phyloP scores from a whole-genome alignment of 176 grass and related monocot species.

The Lolium multiflorum region DNA sequence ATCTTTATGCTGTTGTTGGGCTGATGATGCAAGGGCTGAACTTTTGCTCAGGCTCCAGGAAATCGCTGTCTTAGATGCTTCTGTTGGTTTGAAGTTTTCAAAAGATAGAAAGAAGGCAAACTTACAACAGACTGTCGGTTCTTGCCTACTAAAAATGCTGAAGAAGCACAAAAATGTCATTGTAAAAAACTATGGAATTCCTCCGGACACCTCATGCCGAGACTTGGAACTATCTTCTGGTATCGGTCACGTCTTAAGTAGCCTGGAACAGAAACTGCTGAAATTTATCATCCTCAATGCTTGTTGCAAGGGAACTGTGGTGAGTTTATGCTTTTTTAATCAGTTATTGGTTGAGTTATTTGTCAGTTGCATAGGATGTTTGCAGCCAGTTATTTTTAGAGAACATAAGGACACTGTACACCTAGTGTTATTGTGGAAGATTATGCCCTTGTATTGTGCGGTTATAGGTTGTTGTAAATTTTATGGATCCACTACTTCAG shows the following conservation, averaged over 20 bases:
- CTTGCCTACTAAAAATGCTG: constrained; percentile 66
- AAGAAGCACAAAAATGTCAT: constrained; percentile 69
- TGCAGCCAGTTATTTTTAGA: not conserved
- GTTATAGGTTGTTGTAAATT: not conserved
- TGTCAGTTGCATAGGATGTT: constrained; percentile 5
- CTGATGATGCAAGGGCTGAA: constrained; percentile 67
- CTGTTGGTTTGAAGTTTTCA: constrained; percentile 41
- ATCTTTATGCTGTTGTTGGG: constrained; percentile 85
- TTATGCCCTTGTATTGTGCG: not conserved
- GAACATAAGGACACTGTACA: constrained; percentile 7
- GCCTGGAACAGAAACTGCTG: constrained; percentile 72
- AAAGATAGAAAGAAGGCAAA: constrained; percentile 35
- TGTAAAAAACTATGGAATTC: constrained; percentile 64
- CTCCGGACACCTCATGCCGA: constrained; percentile 65
- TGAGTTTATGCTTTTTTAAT: constrained; percentile 55
- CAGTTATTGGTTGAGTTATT: constrained; percentile 17
- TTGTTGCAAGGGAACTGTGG: constrained; percentile 66
- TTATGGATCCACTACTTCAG: not conserved
- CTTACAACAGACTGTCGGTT: constrained; percentile 49
- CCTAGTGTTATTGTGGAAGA: not conserved
- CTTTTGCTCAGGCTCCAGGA: constrained; percentile 67
- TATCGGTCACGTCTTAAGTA: constrained; percentile 54
- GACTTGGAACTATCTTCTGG: constrained; percentile 65
- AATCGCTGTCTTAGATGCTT: constrained; percentile 44
- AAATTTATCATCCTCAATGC: constrained; percentile 76